Evolutionary conservation across 306 rosid species (phyloP), one percentile per base, ranked within the genome.

Genomic region (Canavalia ensiformis): DNA sequence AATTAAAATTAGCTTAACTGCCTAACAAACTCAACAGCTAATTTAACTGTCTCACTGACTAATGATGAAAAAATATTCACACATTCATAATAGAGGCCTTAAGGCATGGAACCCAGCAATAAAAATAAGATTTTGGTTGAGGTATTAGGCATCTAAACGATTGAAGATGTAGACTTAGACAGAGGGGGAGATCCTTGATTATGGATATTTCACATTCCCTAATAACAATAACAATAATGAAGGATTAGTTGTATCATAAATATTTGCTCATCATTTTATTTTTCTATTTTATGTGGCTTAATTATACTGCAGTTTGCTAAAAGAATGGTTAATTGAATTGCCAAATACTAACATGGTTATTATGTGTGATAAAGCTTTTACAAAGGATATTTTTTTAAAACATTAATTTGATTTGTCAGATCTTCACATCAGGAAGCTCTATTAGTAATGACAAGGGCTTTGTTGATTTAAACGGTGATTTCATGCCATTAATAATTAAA

Each of bases 171-270:
- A 62, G 55, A 34, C 45, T 39, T 68, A 50, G 52, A 49, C 67
- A 67, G 70, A 49, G 68, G 67, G 3, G 67, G 66, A 68, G 59
- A 72, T 72, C 35, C 12, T 58, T 51, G 42, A 31, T 67, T 58
- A n/a, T 46, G 59, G 55, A 59, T 55, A 51, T 18, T 60, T 41
- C 55, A 3, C 35, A 28, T 8, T 49, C 59, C n/a, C 58, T 69
- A 13, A 56, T 11, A 18, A 18, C 8, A 39, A 49, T 72, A 58
- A 58, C 18, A 25, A 39, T n/a, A 68, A 41, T 10, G 46, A 28
- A 44, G 56, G 44, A 35, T 63, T 60, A 45, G 33, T 60, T 80
- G 63, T 29, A 33, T 74, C 31, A 33, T 55, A 52, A 65, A 45
- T 65, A 55, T 54, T 55, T 75, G 12, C 30, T 28, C 62, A 8